phyloP scores from a whole-genome alignment of 805 yeast species.

The Lachancea meyersii region DNA sequence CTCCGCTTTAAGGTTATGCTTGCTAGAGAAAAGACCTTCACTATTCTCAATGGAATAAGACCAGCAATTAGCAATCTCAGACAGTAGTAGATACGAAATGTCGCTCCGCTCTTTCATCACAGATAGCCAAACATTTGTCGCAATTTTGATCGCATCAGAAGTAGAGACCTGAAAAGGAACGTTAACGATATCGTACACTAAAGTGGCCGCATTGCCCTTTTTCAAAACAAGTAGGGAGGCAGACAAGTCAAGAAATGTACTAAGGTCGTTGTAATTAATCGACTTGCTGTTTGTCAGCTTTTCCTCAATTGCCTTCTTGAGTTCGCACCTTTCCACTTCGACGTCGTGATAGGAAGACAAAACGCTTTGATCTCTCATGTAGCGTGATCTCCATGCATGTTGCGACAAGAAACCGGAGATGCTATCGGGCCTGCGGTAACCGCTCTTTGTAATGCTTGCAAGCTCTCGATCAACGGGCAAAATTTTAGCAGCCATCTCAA shows the following conservation, averaged over 20 bases:
- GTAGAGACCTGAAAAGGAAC: slow-evolving; percentile 69
- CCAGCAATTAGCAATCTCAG: slow-evolving; percentile 67
- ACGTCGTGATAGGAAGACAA: slow-evolving; percentile 28
- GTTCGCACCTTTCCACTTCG: slow-evolving; percentile 16
- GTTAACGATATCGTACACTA: slow-evolving; percentile 44
- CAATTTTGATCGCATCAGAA: slow-evolving; percentile 51
- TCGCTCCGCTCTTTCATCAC: slow-evolving; percentile 61
- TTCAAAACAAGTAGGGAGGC: slow-evolving; percentile 39
- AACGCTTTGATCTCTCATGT: slow-evolving; percentile 30
- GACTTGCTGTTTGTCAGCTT: slow-evolving; percentile 15
- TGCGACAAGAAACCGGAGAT: slow-evolving; percentile 71
- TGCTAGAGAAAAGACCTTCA: slow-evolving; percentile 58
- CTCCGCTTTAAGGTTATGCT: slow-evolving; percentile 50
- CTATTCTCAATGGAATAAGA: slow-evolving; percentile 52
- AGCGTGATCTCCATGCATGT: slow-evolving; percentile 60
- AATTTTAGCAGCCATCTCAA: slow-evolving; percentile 76
- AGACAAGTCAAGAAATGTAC: slow-evolving; percentile 40
- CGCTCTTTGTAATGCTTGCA: slow-evolving; percentile 38
- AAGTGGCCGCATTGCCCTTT: slow-evolving; percentile 35
- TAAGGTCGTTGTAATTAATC: slow-evolving; percentile 32
- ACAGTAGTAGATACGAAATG: slow-evolving; percentile 51
- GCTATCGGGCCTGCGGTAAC: slow-evolving; percentile 42
- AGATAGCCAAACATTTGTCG: slow-evolving; percentile 75
- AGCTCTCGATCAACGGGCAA: slow-evolving; percentile 63
- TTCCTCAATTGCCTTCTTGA: slow-evolving; percentile 18